phyloP scores from a whole-genome alignment of 345 rosid species.

The Viola odorata region DNA sequence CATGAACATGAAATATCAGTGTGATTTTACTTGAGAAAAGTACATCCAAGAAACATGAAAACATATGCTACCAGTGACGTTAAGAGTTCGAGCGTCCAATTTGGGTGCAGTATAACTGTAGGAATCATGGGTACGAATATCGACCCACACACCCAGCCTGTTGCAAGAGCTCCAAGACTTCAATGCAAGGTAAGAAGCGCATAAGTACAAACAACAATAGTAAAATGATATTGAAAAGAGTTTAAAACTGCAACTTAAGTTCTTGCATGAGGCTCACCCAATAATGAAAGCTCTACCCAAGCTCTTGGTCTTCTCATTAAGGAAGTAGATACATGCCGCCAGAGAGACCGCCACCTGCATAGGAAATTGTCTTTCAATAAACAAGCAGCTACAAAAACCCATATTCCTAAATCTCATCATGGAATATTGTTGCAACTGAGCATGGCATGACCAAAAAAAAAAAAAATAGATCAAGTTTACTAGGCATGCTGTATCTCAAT shows the following conservation, averaged over 20 bases:
- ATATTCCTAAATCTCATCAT: too few relatives aligned
- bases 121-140: conserved; percentile 81
- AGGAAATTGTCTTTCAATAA: background rate
- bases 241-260: too few relatives aligned
- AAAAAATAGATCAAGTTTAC: too few relatives aligned
- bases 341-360: conserved; percentile 89
- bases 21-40: conserved; percentile 64
- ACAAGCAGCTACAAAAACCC: too few relatives aligned
- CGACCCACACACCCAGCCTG: conserved; percentile 87
- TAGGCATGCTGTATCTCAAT: too few relatives aligned
- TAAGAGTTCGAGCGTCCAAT: conserved; percentile 95
- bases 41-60: conserved; percentile 80
- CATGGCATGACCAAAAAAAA: too few relatives aligned
- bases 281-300: conserved; percentile 71
- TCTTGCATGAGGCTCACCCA: conserved; percentile 38
- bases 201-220: background rate
- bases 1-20: too few relatives aligned
- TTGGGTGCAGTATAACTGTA: conserved; percentile 51
- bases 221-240: background rate
- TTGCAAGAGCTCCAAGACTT: conserved; percentile 76
- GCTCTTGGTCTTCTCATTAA: conserved; percentile 89
- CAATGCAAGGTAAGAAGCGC: background rate
- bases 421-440: too few relatives aligned
- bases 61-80: conserved; percentile 75
- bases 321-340: conserved; percentile 89